Percentiles rank a stretch among this genome's conserved stretches.
Conservation (phyloP, 176 grass and related monocot genomes). For the Hordeum vulgare region DNA sequence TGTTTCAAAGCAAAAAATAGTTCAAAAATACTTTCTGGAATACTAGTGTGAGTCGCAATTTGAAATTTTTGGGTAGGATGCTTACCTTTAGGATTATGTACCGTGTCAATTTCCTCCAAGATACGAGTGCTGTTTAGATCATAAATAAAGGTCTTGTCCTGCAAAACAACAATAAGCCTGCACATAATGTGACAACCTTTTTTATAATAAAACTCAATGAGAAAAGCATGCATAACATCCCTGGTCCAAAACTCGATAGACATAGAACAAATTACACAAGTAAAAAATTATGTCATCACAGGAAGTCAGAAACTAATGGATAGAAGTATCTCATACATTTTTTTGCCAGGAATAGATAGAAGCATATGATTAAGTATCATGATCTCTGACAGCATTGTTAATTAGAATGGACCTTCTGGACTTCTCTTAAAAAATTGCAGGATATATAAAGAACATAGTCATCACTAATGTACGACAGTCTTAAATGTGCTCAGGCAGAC, state of each 20-base stretch:
- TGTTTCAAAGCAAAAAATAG: not conserved
- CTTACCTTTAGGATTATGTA: conserved; percentile 80
- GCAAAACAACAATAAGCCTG: conserved; percentile 98
- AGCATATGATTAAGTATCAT: not conserved
- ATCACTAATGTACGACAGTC: not conserved
- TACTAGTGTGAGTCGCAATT: not conserved
- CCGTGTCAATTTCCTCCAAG: conserved; percentile 88
- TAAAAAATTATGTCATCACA: not conserved
- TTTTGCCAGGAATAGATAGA: not conserved
- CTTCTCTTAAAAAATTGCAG: not conserved
- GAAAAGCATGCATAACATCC: not conserved
- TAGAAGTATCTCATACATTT: not conserved
- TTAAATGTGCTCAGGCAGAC: not conserved
- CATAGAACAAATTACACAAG: not conserved
- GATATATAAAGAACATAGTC: not conserved
- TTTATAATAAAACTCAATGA: not conserved
- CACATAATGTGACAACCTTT: conserved; percentile 43
- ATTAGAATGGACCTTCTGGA: not conserved
- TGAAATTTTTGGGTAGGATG: not conserved
- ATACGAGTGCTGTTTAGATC: conserved; percentile 74
- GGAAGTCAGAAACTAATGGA: not conserved
- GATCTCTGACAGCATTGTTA: not conserved
- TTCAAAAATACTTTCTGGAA: not conserved
- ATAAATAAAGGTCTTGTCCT: conserved; percentile 74
- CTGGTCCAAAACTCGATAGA: not conserved